Conservation (phyloP, 495 filamentous ascomycete genomes). For the Monascus purpureus region DNA sequence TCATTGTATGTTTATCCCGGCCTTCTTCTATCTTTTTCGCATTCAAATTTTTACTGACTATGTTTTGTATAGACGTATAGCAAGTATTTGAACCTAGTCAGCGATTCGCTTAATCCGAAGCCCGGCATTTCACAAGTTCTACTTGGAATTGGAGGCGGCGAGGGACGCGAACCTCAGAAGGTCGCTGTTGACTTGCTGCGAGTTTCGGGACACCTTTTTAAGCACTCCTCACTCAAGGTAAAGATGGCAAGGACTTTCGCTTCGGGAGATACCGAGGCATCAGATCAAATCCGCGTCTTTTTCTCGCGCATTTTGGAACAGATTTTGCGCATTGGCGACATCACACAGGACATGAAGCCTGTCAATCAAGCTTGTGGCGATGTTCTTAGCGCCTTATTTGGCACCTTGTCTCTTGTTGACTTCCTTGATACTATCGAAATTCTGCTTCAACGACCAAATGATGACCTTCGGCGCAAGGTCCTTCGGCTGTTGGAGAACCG, state of each 20-base stretch:
- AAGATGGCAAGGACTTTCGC: conserved; percentile 27
- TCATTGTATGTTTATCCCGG: conserved; percentile 23
- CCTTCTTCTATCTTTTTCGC: background rate
- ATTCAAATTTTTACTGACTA: conserved; percentile 4
- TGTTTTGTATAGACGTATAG: conserved; percentile 39
- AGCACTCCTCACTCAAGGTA: conserved; percentile 28
- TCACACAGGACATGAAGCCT: conserved; percentile 42
- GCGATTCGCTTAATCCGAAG: conserved; percentile 58
- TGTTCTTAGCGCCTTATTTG: conserved; percentile 57
- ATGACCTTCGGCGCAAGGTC: conserved; percentile 62
- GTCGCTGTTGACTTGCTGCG: conserved; percentile 48
- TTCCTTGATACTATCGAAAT: conserved; percentile 73
- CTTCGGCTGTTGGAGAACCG: conserved; percentile 65
- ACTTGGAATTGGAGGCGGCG: conserved; percentile 49
- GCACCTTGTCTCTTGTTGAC: conserved; percentile 66
- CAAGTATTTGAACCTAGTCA: conserved; percentile 57
- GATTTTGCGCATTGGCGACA: conserved; percentile 45
- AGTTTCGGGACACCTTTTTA: conserved; percentile 27
- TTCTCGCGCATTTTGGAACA: conserved; percentile 62
- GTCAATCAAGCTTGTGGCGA: conserved; percentile 52
- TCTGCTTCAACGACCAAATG: conserved; percentile 56
- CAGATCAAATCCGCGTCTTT: conserved; percentile 45
- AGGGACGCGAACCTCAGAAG: conserved; percentile 42
- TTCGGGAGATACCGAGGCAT: conserved; percentile 26
- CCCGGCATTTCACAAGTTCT: conserved; percentile 53